A percentile compares a stretch with the other conserved stretches of the same genome.
These are phyloP conservation scores for Penicillium sp. DNA, from an alignment of 2,329 filamentous ascomycete genomes.

Conservation along the genomic window DNA sequence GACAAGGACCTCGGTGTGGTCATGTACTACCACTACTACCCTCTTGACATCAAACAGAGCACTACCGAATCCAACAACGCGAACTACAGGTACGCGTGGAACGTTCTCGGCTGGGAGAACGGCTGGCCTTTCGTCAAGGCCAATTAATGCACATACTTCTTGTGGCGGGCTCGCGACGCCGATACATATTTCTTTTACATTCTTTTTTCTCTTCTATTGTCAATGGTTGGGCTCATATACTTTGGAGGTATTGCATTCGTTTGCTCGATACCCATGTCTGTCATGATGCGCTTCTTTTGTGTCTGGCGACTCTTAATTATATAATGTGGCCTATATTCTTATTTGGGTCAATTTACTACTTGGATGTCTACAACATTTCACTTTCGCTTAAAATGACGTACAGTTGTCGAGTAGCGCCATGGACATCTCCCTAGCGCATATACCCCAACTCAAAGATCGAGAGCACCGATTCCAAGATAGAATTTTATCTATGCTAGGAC, in stretches of 20 bases:
- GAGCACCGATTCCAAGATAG: constrained; percentile 51
- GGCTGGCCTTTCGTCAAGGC: constrained; percentile 45
- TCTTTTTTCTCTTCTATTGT: constrained; percentile 14
- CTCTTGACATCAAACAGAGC: constrained; percentile 48
- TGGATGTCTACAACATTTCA: neutral
- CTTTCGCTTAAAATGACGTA: neutral
- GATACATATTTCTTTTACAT: constrained; percentile 1
- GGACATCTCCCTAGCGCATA: constrained; percentile 31
- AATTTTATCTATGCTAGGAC: constrained; percentile 53
- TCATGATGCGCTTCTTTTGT: constrained; percentile 1
- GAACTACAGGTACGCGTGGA: constrained; percentile 49
- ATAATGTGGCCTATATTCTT: constrained; percentile 1
- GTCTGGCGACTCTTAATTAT: constrained; percentile 10
- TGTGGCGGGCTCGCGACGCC: neutral
- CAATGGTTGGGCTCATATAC: constrained; percentile 20
- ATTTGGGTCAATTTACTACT: neutral
- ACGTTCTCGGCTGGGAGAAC: constrained; percentile 42
- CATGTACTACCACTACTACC: constrained; percentile 61
- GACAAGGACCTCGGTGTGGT: constrained; percentile 49
- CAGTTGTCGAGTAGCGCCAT: neutral
- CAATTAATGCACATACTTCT: constrained; percentile 14
- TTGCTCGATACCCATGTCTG: constrained; percentile 19
- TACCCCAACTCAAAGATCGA: constrained; percentile 51
- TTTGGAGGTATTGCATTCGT: constrained; percentile 11
- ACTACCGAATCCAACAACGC: constrained; percentile 47